Base-by-base conservation (phyloP, 2,329 filamentous ascomycete species). In the Aspergillus flavus region DNA sequence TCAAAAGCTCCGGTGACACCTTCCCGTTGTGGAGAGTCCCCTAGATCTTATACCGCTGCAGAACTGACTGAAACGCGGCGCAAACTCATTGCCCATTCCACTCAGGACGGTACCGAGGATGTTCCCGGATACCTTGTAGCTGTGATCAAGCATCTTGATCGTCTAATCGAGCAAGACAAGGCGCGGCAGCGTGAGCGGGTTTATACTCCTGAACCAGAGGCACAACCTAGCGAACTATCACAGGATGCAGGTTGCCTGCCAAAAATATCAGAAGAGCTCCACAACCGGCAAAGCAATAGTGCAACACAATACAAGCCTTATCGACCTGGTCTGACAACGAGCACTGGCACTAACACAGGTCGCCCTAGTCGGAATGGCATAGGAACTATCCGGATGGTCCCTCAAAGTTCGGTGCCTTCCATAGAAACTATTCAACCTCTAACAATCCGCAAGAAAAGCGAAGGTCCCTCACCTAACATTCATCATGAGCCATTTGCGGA, bases 131-230 rank as follows among this genome's bases (percentile, higher is more conserved):
- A 87, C 63, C 80, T 89, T 48, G 82, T 86, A 36, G 84, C 87
- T 54, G 83, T 91, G 28, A 84, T 91, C 53, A 82, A 82, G 10
- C 84, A 88, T 65, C 79, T 89, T 14, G 86, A 89, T 73, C 81
- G 82, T 21, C 76, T 88, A 30, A 86, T 88, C 66, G 76, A 83
- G 56, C 81, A 77, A 57, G 73, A 76, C 14, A 65, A 71, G n/a
- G 48, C 41, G 3, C 63, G 60, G 28, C 63, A 67, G 41, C 64
- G 36, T 9, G 50, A 50, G 4, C 39, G 28, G 9, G n/a, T 23
- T 14, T 45, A 59, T 10, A 61, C 57, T 0, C 16, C 61, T 2
- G 62, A 43, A 6, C 53, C 60, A 6, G 63, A 64, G 7, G 72
- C 74, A 43, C 66, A 68, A 11, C 67, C 69, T 19, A 48, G 61